Conservation (phyloP, 495 filamentous ascomycete species). For the Acidomyces sp. region DNA sequence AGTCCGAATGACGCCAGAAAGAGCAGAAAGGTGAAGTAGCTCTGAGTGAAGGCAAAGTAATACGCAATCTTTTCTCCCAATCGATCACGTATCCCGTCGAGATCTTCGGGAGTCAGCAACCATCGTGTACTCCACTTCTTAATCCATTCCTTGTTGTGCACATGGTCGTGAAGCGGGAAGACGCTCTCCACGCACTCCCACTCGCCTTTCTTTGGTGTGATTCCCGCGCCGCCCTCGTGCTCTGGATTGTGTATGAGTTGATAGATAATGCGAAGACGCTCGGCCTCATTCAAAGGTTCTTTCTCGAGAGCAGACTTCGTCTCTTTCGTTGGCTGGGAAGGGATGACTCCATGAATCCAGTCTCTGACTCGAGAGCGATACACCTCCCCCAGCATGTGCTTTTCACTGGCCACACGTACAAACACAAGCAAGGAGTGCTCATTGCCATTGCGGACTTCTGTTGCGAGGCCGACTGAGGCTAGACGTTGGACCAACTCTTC, state of each 20-base stretch:
- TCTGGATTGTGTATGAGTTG: slow-evolving; percentile 71
- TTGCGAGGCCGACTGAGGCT: slow-evolving; percentile 59
- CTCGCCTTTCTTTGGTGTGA: slow-evolving; percentile 65
- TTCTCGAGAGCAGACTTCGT: slow-evolving; percentile 46
- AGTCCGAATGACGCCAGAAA: slow-evolving; percentile 78
- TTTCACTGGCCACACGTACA: slow-evolving; percentile 56
- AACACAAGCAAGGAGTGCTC: slow-evolving; percentile 71
- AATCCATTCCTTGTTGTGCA: slow-evolving; percentile 83
- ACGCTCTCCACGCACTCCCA: slow-evolving; percentile 78
- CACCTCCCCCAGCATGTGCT: slow-evolving; percentile 41
- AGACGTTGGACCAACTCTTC: slow-evolving; percentile 60
- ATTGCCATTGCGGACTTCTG: slow-evolving; percentile 73
- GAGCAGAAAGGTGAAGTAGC: slow-evolving; percentile 74
- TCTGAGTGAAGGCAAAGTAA: slow-evolving; percentile 92
- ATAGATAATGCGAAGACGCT: slow-evolving; percentile 73
- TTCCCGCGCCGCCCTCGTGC: slow-evolving; percentile 77
- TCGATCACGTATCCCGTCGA: slow-evolving; percentile 71
- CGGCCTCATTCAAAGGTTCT: slow-evolving; percentile 71
- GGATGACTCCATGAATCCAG: slow-evolving; percentile 85
- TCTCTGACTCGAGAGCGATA: slow-evolving; percentile 67
- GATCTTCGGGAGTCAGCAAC: slow-evolving; percentile 59
- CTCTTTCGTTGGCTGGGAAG: slow-evolving; percentile 63
- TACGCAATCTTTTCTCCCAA: slow-evolving; percentile 90
- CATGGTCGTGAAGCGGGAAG: slow-evolving; percentile 78
- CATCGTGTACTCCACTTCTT: slow-evolving; percentile 76